A percentile compares a stretch with the other conserved stretches of the same genome.
Evolutionary conservation across 2,329 filamentous ascomycete species (phyloP).

Genomic region (Magnaporthiopsis rhizophila): DNA sequence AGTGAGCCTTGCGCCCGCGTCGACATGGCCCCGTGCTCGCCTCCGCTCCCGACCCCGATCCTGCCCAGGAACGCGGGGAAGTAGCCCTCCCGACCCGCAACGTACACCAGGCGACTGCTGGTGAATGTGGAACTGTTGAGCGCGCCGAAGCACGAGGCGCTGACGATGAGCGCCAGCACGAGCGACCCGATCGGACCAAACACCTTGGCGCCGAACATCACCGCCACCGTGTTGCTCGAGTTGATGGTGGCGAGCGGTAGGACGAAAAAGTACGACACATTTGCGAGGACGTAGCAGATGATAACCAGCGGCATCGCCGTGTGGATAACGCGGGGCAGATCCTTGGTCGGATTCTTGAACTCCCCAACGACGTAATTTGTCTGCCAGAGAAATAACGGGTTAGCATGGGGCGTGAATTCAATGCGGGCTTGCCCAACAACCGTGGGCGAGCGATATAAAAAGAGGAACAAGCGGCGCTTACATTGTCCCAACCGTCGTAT

Average conservation of each 20-base stretch:
- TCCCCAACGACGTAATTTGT: constrained; percentile 97
- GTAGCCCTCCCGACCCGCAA: constrained; percentile 90
- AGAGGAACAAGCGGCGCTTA: constrained; percentile 42
- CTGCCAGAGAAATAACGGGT: too few species aligned
- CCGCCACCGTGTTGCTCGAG: constrained; percentile 87
- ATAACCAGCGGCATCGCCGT: constrained; percentile 95
- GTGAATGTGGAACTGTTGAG: constrained; percentile 95
- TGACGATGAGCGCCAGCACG: constrained; percentile 80
- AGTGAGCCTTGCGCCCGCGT: constrained; percentile 47
- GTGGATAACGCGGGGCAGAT: constrained; percentile 91
- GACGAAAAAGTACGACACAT: constrained; percentile 90
- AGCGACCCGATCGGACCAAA: constrained; percentile 79
- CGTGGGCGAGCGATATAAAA: background rate
- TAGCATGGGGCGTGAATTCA: constrained; percentile 12
- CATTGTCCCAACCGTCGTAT: constrained; percentile 98
- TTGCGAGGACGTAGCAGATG: constrained; percentile 79
- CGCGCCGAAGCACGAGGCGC: constrained; percentile 86
- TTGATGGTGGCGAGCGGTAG: constrained; percentile 75
- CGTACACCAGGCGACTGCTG: constrained; percentile 83
- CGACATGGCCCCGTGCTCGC: constrained; percentile 29
- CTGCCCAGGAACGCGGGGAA: constrained; percentile 76
- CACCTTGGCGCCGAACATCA: constrained; percentile 83
- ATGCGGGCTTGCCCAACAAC: background rate
- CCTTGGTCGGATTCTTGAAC: constrained; percentile 83
- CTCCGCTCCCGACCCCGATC: constrained; percentile 56